Evolutionary conservation across 2,329 filamentous ascomycete genomes (phyloP).

Genomic region (Fusarium abutilonis): DNA sequence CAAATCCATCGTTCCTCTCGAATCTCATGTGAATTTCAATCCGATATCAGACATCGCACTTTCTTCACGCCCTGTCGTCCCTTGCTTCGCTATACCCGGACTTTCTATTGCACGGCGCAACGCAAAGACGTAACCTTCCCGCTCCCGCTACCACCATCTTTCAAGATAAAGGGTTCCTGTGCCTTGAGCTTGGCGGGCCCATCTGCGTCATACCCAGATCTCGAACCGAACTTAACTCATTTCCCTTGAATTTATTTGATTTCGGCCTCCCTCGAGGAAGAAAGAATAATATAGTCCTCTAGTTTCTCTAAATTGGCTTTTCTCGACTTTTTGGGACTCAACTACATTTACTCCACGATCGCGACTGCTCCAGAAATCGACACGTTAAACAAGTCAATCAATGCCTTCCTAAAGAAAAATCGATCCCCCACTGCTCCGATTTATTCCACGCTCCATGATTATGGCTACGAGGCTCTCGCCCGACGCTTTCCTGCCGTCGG

Average conservation of each 20-base stretch:
- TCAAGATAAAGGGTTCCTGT: slow-evolving; percentile 40
- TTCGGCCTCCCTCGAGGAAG: slow-evolving; percentile 11
- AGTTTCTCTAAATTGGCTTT: slow-evolving; percentile 2
- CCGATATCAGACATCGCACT: slow-evolving; percentile 1
- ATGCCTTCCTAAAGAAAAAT: slow-evolving; percentile 38
- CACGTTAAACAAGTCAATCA: slow-evolving; percentile 16
- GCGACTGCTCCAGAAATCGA: slow-evolving; percentile 1
- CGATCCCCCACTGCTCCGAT: slow-evolving; percentile 27
- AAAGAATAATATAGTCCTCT: slow-evolving; percentile 2
- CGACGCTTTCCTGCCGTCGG: slow-evolving; percentile 45
- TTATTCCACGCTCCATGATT: slow-evolving; percentile 35
- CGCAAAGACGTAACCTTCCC: slow-evolving; percentile 22
- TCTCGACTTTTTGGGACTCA: neutral
- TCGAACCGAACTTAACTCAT: slow-evolving; percentile 19
- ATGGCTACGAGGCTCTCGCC: slow-evolving; percentile 43
- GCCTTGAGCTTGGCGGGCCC: slow-evolving; percentile 39
- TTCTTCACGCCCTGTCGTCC: slow-evolving; percentile 3
- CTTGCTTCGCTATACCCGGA: neutral
- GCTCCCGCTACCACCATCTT: slow-evolving; percentile 28
- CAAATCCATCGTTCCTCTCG: neutral
- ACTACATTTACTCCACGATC: slow-evolving; percentile 5
- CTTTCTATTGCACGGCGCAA: slow-evolving; percentile 21
- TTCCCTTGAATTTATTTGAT: slow-evolving; percentile 20
- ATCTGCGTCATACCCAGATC: slow-evolving; percentile 43
- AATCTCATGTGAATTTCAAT: slow-evolving; percentile 9